Conservation (phyloP, 345 rosid species). For the Pistacia atlantica region DNA sequence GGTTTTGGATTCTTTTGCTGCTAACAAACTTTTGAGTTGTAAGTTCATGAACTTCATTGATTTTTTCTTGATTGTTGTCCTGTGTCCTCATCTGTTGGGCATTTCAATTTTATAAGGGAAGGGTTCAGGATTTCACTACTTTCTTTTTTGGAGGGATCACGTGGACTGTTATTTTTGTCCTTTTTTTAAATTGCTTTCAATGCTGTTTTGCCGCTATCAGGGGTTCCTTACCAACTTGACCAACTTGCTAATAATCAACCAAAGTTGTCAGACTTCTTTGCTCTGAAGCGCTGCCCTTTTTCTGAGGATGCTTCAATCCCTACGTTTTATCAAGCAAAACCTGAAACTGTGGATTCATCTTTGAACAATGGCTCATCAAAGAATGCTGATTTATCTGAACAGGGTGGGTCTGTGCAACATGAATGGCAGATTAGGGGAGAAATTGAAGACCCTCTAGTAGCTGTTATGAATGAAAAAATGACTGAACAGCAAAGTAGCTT, state of each 20-base stretch:
- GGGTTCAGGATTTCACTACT: background rate
- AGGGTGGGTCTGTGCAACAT: constrained; percentile 30
- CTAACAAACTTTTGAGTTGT: constrained; percentile 81
- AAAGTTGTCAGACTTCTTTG: constrained; percentile 77
- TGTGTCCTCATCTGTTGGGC: background rate
- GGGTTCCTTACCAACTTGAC: constrained; percentile 92
- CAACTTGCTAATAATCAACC: constrained; percentile 85
- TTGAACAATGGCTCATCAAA: constrained; percentile 37
- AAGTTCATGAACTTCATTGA: constrained; percentile 38
- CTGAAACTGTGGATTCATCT: constrained; percentile 39
- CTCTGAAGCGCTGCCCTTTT: constrained; percentile 34
- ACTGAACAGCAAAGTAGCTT: constrained; percentile 32
- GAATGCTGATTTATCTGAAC: constrained; percentile 33
- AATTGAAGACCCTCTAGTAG: constrained; percentile 29
- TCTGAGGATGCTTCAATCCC: constrained; percentile 31
- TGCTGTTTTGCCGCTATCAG: constrained; percentile 37
- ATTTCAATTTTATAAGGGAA: background rate
- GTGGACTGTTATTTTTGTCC: background rate
- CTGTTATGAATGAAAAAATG: constrained; percentile 25
- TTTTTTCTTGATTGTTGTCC: background rate
- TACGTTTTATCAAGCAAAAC: constrained; percentile 34
- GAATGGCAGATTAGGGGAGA: constrained; percentile 29
- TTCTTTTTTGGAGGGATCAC: background rate
- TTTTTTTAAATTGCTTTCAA: constrained; percentile 11
- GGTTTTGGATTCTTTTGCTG: constrained; percentile 77